These are phyloP conservation scores for Tulasnella sp. DNA, from an alignment of 768 basidiomycete species.

Conservation along the genomic window DNA sequence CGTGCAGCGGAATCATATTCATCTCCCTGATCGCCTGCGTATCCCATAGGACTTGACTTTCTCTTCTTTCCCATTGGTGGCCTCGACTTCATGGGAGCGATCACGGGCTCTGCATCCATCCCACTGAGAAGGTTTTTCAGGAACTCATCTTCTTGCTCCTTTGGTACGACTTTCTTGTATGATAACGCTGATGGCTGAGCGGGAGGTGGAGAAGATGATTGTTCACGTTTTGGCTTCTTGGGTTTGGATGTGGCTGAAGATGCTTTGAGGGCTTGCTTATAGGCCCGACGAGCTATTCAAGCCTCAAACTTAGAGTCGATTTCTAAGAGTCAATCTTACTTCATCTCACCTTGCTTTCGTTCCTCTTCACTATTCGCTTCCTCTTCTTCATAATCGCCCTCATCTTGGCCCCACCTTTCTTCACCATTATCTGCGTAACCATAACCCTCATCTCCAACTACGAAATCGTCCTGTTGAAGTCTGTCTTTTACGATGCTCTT, in stretches of 20 bases:
- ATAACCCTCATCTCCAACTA: conserved; percentile 80
- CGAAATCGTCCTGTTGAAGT: conserved; percentile 81
- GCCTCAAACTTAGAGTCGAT: background rate
- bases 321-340: conserved; percentile 2
- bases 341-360: conserved; percentile 42
- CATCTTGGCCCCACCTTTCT: conserved; percentile 69
- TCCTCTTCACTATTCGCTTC: conserved; percentile 39
- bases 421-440: conserved; percentile 95
- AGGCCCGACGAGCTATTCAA: conserved; percentile 21
- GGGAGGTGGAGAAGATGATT: conserved; percentile 34
- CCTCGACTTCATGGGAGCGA: conserved; percentile 23
- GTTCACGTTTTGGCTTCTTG: conserved; percentile 27
- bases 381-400: conserved; percentile 19
- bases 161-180: conserved; percentile 65
- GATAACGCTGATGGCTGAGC: conserved; percentile 42
- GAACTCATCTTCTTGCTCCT: conserved; percentile 76
- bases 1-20: conserved; percentile 29
- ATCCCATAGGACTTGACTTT: conserved; percentile 11
- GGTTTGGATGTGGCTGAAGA: conserved; percentile 19
- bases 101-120: conserved; percentile 40
- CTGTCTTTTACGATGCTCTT: conserved; percentile 69
- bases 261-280: conserved; percentile 20
- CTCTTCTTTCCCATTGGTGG: conserved; percentile 12
- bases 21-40: background rate
- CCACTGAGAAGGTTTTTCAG: conserved; percentile 68